These are phyloP conservation scores for Chaetomium sp. DNA, from an alignment of 2,329 filamentous ascomycete genomes.

Conservation along the genomic window DNA sequence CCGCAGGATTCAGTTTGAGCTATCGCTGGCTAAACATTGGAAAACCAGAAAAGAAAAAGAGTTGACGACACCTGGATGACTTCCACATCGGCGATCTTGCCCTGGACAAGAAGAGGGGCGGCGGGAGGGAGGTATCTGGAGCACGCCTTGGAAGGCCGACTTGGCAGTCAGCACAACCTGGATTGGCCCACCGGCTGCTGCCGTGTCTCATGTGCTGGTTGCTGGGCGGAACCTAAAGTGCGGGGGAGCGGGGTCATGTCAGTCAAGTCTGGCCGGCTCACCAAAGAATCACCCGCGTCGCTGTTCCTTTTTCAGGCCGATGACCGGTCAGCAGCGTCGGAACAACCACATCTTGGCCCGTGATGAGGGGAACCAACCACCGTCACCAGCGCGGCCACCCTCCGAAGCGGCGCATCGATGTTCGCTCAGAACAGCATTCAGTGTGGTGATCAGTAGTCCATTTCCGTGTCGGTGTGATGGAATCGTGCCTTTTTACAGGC, in stretches of 20 bases:
- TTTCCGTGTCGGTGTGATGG: not conserved
- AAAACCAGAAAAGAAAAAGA: not conserved
- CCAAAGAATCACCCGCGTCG: too few relatives aligned
- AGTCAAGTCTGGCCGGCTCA: not conserved
- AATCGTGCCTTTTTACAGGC: conserved; percentile 11
- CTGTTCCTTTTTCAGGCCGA: not conserved
- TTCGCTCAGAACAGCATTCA: not conserved
- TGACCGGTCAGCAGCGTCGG: not conserved
- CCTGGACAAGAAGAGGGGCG: too few relatives aligned
- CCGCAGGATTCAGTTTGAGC: too few relatives aligned
- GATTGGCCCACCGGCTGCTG: not conserved
- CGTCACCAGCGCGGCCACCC: not conserved
- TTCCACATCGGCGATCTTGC: not conserved
- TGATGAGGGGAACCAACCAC: conserved; percentile 12
- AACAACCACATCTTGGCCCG: not conserved
- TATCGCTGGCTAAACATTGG: not conserved
- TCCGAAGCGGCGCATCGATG: conserved; percentile 10
- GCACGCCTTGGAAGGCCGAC: not conserved
- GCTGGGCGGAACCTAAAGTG: not conserved
- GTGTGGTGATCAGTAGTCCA: conserved; percentile 10
- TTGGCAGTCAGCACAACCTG: conserved; percentile 11
- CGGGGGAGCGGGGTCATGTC: not conserved
- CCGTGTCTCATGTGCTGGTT: not conserved
- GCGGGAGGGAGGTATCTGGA: too few relatives aligned
- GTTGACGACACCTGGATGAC: not conserved